Evolutionary conservation across 257 asterid species (phyloP).

Genomic region (Nyctanthes arbortristis): DNA sequence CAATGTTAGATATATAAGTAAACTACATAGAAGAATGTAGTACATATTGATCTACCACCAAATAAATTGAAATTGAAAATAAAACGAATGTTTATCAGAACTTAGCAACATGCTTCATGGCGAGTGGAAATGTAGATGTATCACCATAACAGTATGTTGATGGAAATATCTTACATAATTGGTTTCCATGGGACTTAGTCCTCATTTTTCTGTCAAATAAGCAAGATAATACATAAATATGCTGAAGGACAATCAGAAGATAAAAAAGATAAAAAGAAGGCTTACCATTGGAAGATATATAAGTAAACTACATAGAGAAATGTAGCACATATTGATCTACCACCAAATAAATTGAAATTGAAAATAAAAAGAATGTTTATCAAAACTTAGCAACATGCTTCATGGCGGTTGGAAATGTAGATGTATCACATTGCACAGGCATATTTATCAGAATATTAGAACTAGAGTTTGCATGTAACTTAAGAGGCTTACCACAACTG

Average conservation of each 20-base stretch:
- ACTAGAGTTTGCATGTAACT: neutral
- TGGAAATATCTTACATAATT: neutral
- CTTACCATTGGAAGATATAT: too few species aligned
- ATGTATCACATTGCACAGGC: neutral
- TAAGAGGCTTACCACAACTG: conserved; percentile 72
- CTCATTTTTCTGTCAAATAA: neutral
- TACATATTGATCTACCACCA: neutral
- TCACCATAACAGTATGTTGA: too few species aligned
- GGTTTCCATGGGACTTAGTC: neutral
- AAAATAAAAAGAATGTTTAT: too few species aligned
- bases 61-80: neutral
- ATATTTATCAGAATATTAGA: neutral
- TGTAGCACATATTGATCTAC: neutral
- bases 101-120: neutral
- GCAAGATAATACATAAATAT: too few species aligned
- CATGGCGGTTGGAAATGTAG: neutral
- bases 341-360: neutral
- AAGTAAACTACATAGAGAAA: too few species aligned
- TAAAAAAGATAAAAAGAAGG: too few species aligned
- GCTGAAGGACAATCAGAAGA: too few species aligned
- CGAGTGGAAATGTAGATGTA: neutral
- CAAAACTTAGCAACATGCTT: neutral
- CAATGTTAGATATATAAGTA: too few species aligned
- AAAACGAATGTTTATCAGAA: neutral
- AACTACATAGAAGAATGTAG: too few species aligned